Conservation (phyloP, 2,329 filamentous ascomycete species). For the Fusarium torulosum region DNA sequence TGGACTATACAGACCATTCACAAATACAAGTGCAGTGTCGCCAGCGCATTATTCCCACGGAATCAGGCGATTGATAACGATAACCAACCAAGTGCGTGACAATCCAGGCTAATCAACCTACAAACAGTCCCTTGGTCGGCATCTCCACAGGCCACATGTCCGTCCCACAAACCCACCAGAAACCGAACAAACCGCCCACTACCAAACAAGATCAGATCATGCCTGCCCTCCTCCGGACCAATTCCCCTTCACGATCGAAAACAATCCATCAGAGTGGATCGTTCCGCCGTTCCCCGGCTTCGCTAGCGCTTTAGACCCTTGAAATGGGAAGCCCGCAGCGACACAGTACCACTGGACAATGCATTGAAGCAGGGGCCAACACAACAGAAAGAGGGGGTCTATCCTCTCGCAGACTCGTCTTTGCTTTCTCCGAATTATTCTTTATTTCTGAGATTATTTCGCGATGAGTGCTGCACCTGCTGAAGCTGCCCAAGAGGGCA, state of each 20-base stretch:
- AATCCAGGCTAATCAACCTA: neutral
- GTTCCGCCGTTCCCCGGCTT: slow-evolving; percentile 12
- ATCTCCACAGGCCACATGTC: neutral
- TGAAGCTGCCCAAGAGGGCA: neutral
- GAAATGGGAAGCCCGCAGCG: slow-evolving; percentile 1
- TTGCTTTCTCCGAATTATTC: neutral
- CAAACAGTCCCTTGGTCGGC: neutral
- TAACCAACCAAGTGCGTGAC: neutral
- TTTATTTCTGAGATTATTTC: fast-evolving
- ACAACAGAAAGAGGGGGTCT: neutral
- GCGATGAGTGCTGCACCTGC: slow-evolving; percentile 13
- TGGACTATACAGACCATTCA: too few species aligned
- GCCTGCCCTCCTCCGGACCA: neutral
- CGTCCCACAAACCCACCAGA: neutral
- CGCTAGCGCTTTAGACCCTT: slow-evolving; percentile 10
- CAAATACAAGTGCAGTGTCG: too few species aligned
- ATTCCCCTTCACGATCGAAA: slow-evolving; percentile 1
- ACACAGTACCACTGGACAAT: neutral
- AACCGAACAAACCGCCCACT: neutral
- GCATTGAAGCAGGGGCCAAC: slow-evolving; percentile 14
- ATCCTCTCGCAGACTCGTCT: neutral
- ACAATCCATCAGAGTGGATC: slow-evolving; percentile 4
- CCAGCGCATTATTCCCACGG: too few species aligned
- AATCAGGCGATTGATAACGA: neutral
- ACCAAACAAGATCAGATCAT: slow-evolving; percentile 2